A percentile compares a stretch with the other conserved stretches of the same genome.
phyloP scores from a whole-genome alignment of 2,329 filamentous ascomycete species.

The Penicillium sp. region DNA sequence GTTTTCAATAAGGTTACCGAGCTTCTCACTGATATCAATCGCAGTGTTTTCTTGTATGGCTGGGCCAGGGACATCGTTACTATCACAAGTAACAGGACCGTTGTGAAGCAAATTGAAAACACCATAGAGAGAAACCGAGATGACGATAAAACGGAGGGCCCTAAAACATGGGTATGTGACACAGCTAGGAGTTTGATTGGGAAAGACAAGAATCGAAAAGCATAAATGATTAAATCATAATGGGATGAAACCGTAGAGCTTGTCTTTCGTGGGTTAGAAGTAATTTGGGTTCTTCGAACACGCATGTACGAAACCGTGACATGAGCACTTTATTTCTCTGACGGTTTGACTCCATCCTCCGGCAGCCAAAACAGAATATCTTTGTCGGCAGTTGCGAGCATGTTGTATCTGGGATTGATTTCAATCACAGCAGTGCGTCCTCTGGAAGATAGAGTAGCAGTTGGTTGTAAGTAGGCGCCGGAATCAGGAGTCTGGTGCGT shows the following conservation, averaged over 20 bases:
- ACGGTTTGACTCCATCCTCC: slow-evolving; percentile 48
- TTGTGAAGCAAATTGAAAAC: slow-evolving; percentile 62
- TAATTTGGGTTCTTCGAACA: neutral
- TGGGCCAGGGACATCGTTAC: slow-evolving; percentile 64
- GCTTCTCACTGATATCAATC: slow-evolving; percentile 59
- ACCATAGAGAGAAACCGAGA: slow-evolving; percentile 52
- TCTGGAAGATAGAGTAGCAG: slow-evolving; percentile 39
- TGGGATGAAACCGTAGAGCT: neutral
- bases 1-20: slow-evolving; percentile 42
- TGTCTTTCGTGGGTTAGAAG: neutral
- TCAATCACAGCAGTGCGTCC: slow-evolving; percentile 69
- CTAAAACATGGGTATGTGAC: slow-evolving; percentile 61
- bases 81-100: slow-evolving; percentile 66
- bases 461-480: slow-evolving; percentile 50
- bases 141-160: slow-evolving; percentile 52
- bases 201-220: slow-evolving; percentile 54
- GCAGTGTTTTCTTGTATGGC: slow-evolving; percentile 67
- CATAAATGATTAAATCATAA: slow-evolving; percentile 16
- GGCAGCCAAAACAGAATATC: slow-evolving; percentile 77
- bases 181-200: slow-evolving; percentile 64
- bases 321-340: slow-evolving; percentile 27
- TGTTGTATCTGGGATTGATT: slow-evolving; percentile 88
- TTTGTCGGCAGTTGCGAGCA: slow-evolving; percentile 84
- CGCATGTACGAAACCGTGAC: neutral
- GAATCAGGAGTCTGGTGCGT: slow-evolving; percentile 54